Percentiles rank a stretch among this genome's conserved stretches.
phyloP scores from a whole-genome alignment of 2,329 filamentous ascomycete species.

The Trichophyton equinum region DNA sequence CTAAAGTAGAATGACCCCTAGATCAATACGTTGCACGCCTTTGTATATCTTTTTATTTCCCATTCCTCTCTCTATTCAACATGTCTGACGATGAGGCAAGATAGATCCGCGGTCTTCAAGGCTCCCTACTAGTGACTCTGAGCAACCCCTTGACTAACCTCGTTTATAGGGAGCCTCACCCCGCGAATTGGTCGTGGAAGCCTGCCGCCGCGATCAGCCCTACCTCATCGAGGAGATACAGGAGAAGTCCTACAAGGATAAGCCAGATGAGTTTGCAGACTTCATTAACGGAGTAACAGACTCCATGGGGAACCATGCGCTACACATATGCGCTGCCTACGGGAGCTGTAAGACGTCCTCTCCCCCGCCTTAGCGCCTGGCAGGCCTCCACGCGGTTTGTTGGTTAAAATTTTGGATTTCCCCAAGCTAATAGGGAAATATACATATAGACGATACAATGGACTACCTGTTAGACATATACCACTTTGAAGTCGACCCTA shows the following conservation, averaged over 20 bases:
- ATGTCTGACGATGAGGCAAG: slow-evolving; percentile 36
- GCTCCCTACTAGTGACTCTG: background rate
- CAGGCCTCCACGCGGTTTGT: background rate
- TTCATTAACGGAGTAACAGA: slow-evolving; percentile 80
- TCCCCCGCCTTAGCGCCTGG: background rate
- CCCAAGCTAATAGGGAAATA: background rate
- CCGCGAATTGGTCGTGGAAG: slow-evolving; percentile 77
- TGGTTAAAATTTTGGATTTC: background rate
- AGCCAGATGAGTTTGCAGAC: slow-evolving; percentile 51
- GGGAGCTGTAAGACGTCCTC: slow-evolving; percentile 61
- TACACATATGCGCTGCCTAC: slow-evolving; percentile 75
- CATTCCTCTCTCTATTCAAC: background rate
- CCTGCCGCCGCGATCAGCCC: slow-evolving; percentile 84
- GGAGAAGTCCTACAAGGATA: slow-evolving; percentile 41
- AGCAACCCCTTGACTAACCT: slow-evolving; percentile 6
- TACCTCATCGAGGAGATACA: slow-evolving; percentile 70
- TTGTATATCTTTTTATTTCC: background rate
- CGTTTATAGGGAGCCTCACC: slow-evolving; percentile 67
- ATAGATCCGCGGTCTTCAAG: background rate
- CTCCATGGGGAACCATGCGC: slow-evolving; percentile 72
- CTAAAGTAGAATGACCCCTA: too few species aligned
- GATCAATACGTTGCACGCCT: background rate
- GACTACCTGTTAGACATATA: slow-evolving; percentile 37
- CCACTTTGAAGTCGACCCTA: slow-evolving; percentile 37
- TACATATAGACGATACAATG: slow-evolving; percentile 34